Conservation (phyloP, 2,329 filamentous ascomycete species). For the Cryphonectria parasitica region DNA sequence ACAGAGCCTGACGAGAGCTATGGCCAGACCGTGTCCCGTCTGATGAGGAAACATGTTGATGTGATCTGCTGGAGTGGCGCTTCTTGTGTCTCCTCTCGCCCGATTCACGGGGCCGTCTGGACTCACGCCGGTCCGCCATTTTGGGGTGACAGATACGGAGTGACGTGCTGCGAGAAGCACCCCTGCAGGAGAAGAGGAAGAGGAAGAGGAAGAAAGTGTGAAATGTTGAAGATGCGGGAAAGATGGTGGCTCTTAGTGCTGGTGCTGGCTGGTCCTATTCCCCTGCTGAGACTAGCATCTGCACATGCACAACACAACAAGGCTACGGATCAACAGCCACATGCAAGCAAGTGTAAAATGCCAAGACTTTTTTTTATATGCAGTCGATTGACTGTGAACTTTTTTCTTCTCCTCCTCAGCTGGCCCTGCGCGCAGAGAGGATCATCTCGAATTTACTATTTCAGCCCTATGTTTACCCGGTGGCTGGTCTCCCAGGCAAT, state of each 20-base stretch:
- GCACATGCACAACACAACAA: neutral
- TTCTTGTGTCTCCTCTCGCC: slow-evolving; percentile 31
- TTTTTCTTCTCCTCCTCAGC: neutral
- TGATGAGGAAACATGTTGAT: slow-evolving; percentile 27
- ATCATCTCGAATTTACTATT: neutral
- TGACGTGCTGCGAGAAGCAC: neutral
- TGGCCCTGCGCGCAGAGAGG: neutral
- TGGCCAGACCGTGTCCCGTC: slow-evolving; percentile 26
- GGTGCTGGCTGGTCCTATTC: neutral
- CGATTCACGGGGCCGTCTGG: slow-evolving; percentile 30
- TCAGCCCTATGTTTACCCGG: slow-evolving; percentile 22
- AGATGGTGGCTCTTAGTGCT: neutral
- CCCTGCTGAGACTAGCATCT: slow-evolving; percentile 8
- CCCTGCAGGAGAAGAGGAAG: neutral
- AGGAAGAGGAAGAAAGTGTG: neutral
- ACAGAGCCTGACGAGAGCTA: slow-evolving; percentile 32
- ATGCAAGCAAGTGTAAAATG: slow-evolving; percentile 3
- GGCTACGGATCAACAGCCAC: neutral
- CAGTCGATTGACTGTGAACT: neutral
- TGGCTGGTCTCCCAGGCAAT: slow-evolving; percentile 29
- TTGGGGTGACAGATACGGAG: neutral
- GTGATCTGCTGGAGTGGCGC: slow-evolving; percentile 30
- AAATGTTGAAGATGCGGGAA: neutral
- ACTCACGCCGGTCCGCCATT: slow-evolving; percentile 19
- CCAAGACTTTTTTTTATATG: slow-evolving; percentile 4